Percentiles rank a stretch among this genome's conserved stretches.
These are phyloP conservation scores for Mrakiaceae sp. DNA, from an alignment of 1,284 basidiomycete species.

Conservation along the genomic window DNA sequence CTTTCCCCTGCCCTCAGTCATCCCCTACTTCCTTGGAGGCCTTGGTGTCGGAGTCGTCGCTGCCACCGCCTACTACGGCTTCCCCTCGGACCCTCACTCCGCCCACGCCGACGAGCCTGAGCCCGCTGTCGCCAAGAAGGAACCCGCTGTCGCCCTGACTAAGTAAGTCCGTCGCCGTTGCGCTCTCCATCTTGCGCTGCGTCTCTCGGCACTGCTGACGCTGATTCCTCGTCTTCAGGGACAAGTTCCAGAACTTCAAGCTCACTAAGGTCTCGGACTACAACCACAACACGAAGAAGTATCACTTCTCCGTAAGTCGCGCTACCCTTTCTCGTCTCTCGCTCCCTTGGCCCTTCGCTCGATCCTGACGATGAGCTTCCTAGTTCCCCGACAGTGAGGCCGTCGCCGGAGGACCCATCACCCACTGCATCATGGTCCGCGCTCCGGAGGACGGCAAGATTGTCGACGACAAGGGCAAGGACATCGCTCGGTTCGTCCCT, in stretches of 20 bases:
- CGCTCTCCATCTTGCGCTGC: not conserved
- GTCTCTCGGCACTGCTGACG: not conserved
- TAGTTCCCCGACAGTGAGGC: constrained; percentile 70
- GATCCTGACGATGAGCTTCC: constrained; percentile 54
- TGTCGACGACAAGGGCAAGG: constrained; percentile 68
- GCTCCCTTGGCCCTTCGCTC: constrained; percentile 24
- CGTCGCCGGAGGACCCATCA: constrained; percentile 54
- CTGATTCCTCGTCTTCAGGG: constrained; percentile 21
- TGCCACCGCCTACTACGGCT: constrained; percentile 1
- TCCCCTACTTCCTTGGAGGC: too few relatives aligned
- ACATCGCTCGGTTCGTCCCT: constrained; percentile 50
- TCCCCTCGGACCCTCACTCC: not conserved
- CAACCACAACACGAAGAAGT: constrained; percentile 76
- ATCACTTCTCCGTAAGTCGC: not conserved
- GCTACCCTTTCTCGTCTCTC: not conserved
- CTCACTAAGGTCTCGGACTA: constrained; percentile 75
- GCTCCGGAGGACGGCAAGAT: constrained; percentile 37
- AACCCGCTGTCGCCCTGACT: constrained; percentile 22
- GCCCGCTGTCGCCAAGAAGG: not conserved
- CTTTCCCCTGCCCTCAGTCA: too few relatives aligned
- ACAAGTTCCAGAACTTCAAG: constrained; percentile 43
- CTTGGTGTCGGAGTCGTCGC: not conserved
- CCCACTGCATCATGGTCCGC: constrained; percentile 45
- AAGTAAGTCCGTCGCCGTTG: constrained; percentile 22
- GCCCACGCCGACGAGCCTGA: constrained; percentile 1